Evolutionary conservation across 352 stramenopile species (phyloP).

Genomic region (Globisporangium canariense): DNA sequence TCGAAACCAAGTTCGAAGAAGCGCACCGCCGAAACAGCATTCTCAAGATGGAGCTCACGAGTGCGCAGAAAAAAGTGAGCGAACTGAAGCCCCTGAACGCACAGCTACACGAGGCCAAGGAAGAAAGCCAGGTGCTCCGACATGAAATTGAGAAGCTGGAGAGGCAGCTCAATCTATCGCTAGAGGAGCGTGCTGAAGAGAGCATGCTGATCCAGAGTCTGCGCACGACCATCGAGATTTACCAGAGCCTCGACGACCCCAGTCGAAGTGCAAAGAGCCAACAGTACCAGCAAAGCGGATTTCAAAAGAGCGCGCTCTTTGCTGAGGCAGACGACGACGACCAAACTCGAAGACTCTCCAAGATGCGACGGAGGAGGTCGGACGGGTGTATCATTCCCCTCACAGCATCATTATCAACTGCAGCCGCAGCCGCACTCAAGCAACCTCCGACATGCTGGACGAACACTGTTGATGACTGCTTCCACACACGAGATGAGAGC

Average conservation of each 20-base stretch:
- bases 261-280: conserved; percentile 11
- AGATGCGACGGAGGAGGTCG: conserved; percentile 23
- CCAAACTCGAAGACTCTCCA: neutral
- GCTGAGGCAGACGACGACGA: conserved; percentile 14
- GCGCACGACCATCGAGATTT: conserved; percentile 50
- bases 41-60: conserved; percentile 48
- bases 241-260: conserved; percentile 57
- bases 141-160: conserved; percentile 27
- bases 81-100: conserved; percentile 46
- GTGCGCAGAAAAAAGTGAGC: conserved; percentile 46
- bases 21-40: conserved; percentile 37
- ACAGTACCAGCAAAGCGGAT: conserved; percentile 17
- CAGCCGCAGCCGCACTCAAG: neutral
- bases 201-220: conserved; percentile 58
- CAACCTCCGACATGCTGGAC: conserved; percentile 17
- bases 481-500: conserved; percentile 48
- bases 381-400: conserved; percentile 16
- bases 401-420: neutral
- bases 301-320: neutral
- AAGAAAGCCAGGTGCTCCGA: conserved; percentile 33
- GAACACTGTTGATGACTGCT: conserved; percentile 27
- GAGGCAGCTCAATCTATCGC: conserved; percentile 20
- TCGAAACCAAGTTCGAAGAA: conserved; percentile 49
- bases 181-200: conserved; percentile 44
- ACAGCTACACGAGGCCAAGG: conserved; percentile 28